phyloP scores from a whole-genome alignment of 192 early-diverging fungal species.

The Coemansia sp. region DNA sequence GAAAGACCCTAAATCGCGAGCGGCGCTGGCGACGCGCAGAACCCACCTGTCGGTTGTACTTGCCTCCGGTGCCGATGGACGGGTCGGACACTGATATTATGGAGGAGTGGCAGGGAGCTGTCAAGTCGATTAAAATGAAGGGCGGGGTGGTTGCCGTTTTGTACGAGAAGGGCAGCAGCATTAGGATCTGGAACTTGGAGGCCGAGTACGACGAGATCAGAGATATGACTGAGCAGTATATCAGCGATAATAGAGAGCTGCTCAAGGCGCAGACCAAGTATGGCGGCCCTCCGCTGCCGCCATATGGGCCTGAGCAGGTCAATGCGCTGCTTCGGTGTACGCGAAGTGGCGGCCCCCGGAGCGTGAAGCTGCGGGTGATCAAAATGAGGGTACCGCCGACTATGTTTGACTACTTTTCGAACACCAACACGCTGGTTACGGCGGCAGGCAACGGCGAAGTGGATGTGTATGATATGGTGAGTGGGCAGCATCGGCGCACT shows the following conservation, averaged over 20 bases:
- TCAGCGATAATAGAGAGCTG: conserved; percentile 16
- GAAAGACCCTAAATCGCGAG: conserved; percentile 44
- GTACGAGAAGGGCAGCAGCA: conserved; percentile 14
- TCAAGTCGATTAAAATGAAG: conserved; percentile 39
- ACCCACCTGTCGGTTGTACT: conserved; percentile 28
- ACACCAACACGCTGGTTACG: conserved; percentile 25
- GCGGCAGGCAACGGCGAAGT: conserved; percentile 15
- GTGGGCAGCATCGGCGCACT: conserved; percentile 14
- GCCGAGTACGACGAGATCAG: conserved; percentile 21
- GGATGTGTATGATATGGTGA: conserved; percentile 41
- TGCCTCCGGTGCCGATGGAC: conserved; percentile 46
- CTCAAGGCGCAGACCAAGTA: conserved; percentile 32
- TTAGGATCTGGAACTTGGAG: conserved; percentile 34
- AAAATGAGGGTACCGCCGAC: conserved; percentile 15
- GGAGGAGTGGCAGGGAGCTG: conserved; percentile 43
- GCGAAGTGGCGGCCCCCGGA: conserved; percentile 9
- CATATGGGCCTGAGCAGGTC: conserved; percentile 21
- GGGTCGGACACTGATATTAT: conserved; percentile 34
- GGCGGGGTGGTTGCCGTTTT: conserved; percentile 31
- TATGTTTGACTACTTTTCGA: conserved; percentile 41
- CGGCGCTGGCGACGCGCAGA: conserved; percentile 27
- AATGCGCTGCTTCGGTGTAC: conserved; percentile 19
- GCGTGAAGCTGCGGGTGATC: conserved; percentile 11
- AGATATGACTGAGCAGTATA: conserved; percentile 23
- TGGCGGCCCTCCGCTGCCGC: conserved; percentile 24